Evolutionary conservation across 495 filamentous ascomycete genomes (phyloP).

Genomic region (Corynascus novoguineensis): DNA sequence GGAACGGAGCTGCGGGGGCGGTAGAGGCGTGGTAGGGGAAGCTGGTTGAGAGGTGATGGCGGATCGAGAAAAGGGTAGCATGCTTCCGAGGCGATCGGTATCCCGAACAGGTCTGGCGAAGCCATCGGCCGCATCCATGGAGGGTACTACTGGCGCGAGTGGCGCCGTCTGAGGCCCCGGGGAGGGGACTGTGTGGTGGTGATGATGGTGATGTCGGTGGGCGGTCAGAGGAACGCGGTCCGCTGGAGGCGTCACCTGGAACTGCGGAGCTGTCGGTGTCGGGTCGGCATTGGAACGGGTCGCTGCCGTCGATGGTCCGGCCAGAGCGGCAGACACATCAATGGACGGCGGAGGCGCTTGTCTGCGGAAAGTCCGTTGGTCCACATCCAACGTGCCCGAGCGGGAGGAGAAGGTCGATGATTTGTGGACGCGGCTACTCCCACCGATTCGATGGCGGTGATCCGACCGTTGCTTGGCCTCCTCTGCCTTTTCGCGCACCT

Average conservation of each 20-base stretch:
- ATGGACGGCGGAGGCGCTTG: constrained; percentile 44
- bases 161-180: constrained; percentile 53
- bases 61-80: constrained; percentile 66
- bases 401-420: constrained; percentile 46
- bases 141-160: constrained; percentile 60
- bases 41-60: constrained; percentile 74
- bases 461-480: constrained; percentile 50
- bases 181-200: constrained; percentile 48
- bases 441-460: constrained; percentile 41
- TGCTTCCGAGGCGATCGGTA: constrained; percentile 77
- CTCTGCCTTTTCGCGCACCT: constrained; percentile 78
- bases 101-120: constrained; percentile 82
- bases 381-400: constrained; percentile 41
- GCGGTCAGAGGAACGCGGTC: constrained; percentile 61
- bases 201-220: constrained; percentile 55
- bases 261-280: constrained; percentile 59
- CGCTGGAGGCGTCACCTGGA: constrained; percentile 65
- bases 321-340: constrained; percentile 41
- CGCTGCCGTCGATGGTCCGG: constrained; percentile 41
- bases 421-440: constrained; percentile 40
- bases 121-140: constrained; percentile 68
- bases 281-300: constrained; percentile 43
- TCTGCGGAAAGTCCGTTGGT: constrained; percentile 42
- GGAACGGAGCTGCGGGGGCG: constrained; percentile 51
- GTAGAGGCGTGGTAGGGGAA: constrained; percentile 86